Evolutionary conservation across 2,329 filamentous ascomycete species (phyloP).

Genomic region (Karstenula rhodostoma): DNA sequence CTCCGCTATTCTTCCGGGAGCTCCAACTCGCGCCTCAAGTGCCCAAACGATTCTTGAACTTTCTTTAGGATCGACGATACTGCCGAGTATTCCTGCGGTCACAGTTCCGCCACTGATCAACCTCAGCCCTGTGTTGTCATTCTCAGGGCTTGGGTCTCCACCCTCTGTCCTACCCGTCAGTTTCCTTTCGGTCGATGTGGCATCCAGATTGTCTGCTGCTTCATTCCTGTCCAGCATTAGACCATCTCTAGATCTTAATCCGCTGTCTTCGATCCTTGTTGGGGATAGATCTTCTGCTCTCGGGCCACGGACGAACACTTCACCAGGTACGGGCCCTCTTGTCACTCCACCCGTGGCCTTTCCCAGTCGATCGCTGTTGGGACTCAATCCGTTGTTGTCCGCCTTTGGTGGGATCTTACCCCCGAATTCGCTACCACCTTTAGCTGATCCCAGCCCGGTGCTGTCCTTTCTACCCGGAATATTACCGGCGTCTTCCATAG

Average conservation of each 20-base stretch:
- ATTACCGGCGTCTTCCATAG: too few species aligned
- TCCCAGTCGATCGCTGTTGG: background rate
- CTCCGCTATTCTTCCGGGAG: background rate
- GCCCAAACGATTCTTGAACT: background rate
- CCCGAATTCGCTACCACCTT: background rate
- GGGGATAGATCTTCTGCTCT: background rate
- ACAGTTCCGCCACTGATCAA: background rate
- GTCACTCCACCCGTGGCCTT: background rate
- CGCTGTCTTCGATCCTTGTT: background rate
- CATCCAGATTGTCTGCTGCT: background rate
- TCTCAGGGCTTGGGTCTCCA: background rate
- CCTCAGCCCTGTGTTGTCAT: background rate
- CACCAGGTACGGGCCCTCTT: background rate
- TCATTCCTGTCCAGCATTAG: background rate
- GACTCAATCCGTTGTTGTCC: background rate
- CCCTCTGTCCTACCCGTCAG: background rate
- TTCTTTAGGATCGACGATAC: background rate
- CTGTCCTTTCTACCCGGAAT: background rate
- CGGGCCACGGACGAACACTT: background rate
- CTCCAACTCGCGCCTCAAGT: background rate
- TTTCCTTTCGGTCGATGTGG: background rate
- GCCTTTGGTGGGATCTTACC: background rate
- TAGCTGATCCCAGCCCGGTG: background rate
- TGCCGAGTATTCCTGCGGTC: background rate
- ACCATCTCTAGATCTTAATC: background rate